Evolutionary conservation across 371 early-diverging fungal species (phyloP), one percentile per base, ranked within the genome.

Genomic region (Rhizopus delemar): DNA sequence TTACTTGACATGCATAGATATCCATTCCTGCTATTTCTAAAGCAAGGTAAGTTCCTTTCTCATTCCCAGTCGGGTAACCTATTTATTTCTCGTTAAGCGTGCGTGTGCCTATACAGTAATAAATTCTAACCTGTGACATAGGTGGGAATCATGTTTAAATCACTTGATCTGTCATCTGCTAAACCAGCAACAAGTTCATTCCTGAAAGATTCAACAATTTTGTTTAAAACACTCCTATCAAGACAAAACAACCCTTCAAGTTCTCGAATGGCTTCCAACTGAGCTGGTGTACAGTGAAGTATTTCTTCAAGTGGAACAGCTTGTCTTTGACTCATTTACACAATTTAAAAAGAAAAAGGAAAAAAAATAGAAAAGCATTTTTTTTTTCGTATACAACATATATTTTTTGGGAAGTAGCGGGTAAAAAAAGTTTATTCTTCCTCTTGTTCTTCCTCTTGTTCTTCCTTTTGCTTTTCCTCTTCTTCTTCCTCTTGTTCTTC

Each of bases 1-100:
- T 71, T n/a, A 80, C 77, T 62, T 80, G 80, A 53, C 77, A 76
- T 3, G 68, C 80, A 56, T 75, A 77, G 29, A 80, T 71, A 34
- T 80, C 80, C 71, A 94, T 90, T 33, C 95, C 96, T 35, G 93
- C 94, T 56, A 96, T 83, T 73, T 97, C 97, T 51, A 97, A 81
- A 31, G 95, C 95, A 45, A 97, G 76, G 73, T 86, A 94, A n/a
- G 87, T 85, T 22, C 95, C 96, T 36, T 83, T 87, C 61, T 96
- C 96, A 53, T 81, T 66, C 22, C 96, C 96, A 29, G 86, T 87
- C n/a, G 96, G 96, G 28, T 88, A 71, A 3, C 80, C 80, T 80
- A 57, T 34, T 13, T 13, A 28, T 8, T 8, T 16, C 39, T 50
- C 9, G 5, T 29, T 50, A 12, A 13, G 22, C 22, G 22, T 36